Evolutionary conservation across 805 yeast species (phyloP).

Genomic region (Candida sithepensis): DNA sequence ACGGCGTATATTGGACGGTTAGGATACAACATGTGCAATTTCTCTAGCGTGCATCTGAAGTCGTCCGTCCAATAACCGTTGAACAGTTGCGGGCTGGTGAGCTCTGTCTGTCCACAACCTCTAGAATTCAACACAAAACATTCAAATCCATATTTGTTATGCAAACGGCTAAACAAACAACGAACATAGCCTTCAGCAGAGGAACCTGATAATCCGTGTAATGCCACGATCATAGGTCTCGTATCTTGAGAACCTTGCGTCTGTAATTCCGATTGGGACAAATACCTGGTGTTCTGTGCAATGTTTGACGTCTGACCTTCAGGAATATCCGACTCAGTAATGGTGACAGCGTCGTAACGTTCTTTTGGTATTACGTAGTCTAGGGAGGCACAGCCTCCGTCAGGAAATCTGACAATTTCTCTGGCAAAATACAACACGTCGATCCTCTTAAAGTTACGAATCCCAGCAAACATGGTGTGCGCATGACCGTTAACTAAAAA

Average conservation of each 20-base stretch:
- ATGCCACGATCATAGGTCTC: constrained; percentile 57
- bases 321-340: constrained; percentile 26
- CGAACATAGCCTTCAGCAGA: constrained; percentile 78
- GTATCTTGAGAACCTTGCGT: constrained; percentile 26
- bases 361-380: constrained; percentile 60
- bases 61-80: constrained; percentile 73
- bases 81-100: constrained; percentile 68
- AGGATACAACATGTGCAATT: constrained; percentile 51
- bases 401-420: constrained; percentile 52
- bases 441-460: constrained; percentile 45
- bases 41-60: constrained; percentile 50
- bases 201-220: constrained; percentile 84
- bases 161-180: constrained; percentile 43
- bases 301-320: constrained; percentile 35
- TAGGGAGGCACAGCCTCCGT: constrained; percentile 69
- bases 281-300: constrained; percentile 53
- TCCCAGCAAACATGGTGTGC: constrained; percentile 71
- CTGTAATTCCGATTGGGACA: constrained; percentile 43
- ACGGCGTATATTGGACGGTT: constrained; percentile 59
- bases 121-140: constrained; percentile 67
- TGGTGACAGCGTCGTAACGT: constrained; percentile 21
- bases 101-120: constrained; percentile 69
- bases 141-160: constrained; percentile 45
- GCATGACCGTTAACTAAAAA: constrained; percentile 65
- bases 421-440: constrained; percentile 73